Conservation (phyloP, 2,329 filamentous ascomycete species). For the Aplosporella prunicola region DNA sequence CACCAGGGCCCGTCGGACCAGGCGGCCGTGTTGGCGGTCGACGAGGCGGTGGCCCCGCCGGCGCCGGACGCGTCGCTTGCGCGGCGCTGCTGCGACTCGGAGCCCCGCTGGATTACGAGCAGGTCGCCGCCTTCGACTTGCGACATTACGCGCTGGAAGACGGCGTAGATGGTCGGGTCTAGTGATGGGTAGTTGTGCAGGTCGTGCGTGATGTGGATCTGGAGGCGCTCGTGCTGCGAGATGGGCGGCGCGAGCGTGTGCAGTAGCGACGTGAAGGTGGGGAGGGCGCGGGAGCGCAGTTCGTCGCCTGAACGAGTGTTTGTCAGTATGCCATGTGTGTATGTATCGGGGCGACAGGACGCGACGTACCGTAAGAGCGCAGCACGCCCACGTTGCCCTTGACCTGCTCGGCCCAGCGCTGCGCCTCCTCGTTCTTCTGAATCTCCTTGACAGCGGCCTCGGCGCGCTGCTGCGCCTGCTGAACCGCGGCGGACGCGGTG, state of each 20-base stretch:
- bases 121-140: slow-evolving; percentile 96
- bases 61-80: slow-evolving; percentile 51
- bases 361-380: slow-evolving; percentile 56
- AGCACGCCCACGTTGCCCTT: slow-evolving; percentile 72
- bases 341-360: neutral
- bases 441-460: slow-evolving; percentile 91
- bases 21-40: slow-evolving; percentile 47
- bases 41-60: slow-evolving; percentile 29
- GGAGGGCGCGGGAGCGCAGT: slow-evolving; percentile 58
- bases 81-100: slow-evolving; percentile 66
- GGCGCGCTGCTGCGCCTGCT: slow-evolving; percentile 80
- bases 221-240: slow-evolving; percentile 88
- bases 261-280: slow-evolving; percentile 89
- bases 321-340: neutral
- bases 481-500: slow-evolving; percentile 67
- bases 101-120: slow-evolving; percentile 85
- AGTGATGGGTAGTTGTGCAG: slow-evolving; percentile 88
- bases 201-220: slow-evolving; percentile 96
- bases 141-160: slow-evolving; percentile 95
- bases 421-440: slow-evolving; percentile 90
- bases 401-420: slow-evolving; percentile 91
- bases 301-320: slow-evolving; percentile 76
- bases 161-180: slow-evolving; percentile 81
- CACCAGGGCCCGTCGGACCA: slow-evolving; percentile 98
- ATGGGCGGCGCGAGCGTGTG: slow-evolving; percentile 95